Evolutionary conservation across 495 filamentous ascomycete species (phyloP).

Genomic region (Eremomyces bilateralis): DNA sequence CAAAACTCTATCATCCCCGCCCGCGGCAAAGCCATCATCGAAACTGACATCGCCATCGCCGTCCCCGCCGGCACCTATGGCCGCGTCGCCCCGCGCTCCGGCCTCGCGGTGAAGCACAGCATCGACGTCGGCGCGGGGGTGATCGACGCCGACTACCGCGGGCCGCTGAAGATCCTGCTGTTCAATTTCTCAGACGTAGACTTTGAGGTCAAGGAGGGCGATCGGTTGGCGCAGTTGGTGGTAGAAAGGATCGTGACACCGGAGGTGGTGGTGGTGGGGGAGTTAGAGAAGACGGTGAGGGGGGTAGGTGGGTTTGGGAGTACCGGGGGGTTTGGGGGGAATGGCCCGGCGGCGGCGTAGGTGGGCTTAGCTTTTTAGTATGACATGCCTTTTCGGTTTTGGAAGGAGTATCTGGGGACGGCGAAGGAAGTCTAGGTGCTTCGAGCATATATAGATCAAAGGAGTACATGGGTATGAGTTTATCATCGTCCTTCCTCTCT

Average conservation of each 20-base stretch:
- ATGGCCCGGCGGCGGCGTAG: neutral
- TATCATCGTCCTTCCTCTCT: neutral
- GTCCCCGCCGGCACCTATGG: constrained; percentile 81
- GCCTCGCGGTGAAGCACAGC: constrained; percentile 78
- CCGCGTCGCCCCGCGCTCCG: constrained; percentile 75
- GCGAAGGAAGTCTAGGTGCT: neutral
- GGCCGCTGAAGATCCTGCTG: constrained; percentile 77
- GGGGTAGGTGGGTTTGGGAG: constrained; percentile 89
- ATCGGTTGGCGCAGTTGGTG: constrained; percentile 82
- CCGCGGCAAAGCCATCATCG: constrained; percentile 64
- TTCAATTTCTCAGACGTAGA: constrained; percentile 79
- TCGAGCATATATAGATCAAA: neutral
- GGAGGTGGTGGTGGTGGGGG: constrained; percentile 65
- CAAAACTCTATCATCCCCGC: constrained; percentile 53
- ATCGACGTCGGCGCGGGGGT: constrained; percentile 91
- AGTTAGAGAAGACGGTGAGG: constrained; percentile 74
- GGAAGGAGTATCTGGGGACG: no score
- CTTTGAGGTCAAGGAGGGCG: constrained; percentile 63
- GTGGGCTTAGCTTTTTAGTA: no score
- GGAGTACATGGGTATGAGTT: neutral
- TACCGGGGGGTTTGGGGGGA: constrained; percentile 38
- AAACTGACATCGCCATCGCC: constrained; percentile 76
- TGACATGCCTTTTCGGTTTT: no score
- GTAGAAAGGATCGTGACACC: constrained; percentile 80
- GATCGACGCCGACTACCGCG: constrained; percentile 93